Evolutionary conservation across 345 rosid species (phyloP).

Genomic region (Erucastrum elatum): DNA sequence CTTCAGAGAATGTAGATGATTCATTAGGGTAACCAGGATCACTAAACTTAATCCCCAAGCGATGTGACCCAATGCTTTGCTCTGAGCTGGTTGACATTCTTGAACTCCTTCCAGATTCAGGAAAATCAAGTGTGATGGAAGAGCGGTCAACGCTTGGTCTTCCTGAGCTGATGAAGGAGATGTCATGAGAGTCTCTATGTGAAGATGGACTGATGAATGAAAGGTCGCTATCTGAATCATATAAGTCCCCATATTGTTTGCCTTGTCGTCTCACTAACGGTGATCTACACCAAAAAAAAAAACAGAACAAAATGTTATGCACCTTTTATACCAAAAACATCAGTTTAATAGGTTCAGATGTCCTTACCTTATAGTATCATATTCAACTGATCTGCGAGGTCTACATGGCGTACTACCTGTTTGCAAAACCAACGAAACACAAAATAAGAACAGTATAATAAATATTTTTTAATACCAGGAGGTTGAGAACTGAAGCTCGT

Average conservation of each 20-base stretch:
- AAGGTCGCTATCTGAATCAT: constrained; percentile 66
- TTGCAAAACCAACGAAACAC: constrained; percentile 10
- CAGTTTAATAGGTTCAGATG: background rate
- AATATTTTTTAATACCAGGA: too few relatives aligned
- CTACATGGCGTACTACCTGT: constrained; percentile 52
- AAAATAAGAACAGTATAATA: background rate
- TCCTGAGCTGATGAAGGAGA: constrained; percentile 78
- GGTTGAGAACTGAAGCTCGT: too few relatives aligned
- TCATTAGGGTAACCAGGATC: constrained; percentile 48
- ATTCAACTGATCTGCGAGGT: constrained; percentile 50
- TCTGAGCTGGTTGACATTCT: constrained; percentile 67
- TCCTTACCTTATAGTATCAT: constrained; percentile 10
- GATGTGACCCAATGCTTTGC: constrained; percentile 58
- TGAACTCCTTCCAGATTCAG: constrained; percentile 49
- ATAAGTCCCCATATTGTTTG: constrained; percentile 41
- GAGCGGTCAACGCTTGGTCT: constrained; percentile 68
- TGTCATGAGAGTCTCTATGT: constrained; percentile 53
- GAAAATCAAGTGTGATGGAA: constrained; percentile 51
- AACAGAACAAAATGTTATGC: background rate
- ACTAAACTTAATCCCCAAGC: constrained; percentile 47
- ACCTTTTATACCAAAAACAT: background rate
- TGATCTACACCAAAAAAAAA: constrained; percentile 43
- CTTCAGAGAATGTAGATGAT: constrained; percentile 51
- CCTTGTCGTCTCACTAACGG: constrained; percentile 45
- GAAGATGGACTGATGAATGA: constrained; percentile 54